phyloP scores from a whole-genome alignment of 2,329 filamentous ascomycete genomes.

The Camillea tinctor region DNA sequence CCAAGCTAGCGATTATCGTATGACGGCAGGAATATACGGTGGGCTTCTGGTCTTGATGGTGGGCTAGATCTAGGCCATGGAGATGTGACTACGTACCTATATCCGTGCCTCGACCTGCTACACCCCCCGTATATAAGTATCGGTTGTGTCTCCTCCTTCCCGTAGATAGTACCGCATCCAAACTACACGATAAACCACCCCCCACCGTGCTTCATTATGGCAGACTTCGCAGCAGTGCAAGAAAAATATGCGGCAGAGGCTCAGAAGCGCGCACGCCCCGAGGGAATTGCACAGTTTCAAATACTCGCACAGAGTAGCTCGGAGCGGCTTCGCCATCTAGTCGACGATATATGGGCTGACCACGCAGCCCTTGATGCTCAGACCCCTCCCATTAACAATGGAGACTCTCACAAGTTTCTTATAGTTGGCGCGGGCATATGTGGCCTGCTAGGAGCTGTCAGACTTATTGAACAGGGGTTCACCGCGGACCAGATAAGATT shows the following conservation, averaged over 20 bases:
- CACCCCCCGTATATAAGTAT: too few relatives aligned
- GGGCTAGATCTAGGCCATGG: too few relatives aligned
- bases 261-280: conserved; percentile 29
- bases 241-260: conserved; percentile 29
- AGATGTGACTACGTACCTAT: too few relatives aligned
- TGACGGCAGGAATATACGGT: too few relatives aligned
- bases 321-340: conserved; percentile 29
- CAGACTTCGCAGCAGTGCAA: conserved; percentile 23
- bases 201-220: conserved; percentile 13
- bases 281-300: conserved; percentile 27
- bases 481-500: conserved; percentile 39
- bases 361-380: conserved; percentile 30
- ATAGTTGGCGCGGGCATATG: conserved; percentile 30
- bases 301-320: conserved; percentile 22
- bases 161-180: too few relatives aligned
- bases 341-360: conserved; percentile 31
- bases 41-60: too few relatives aligned
- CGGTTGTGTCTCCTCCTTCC: too few relatives aligned
- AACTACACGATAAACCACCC: too few relatives aligned
- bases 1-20: too few relatives aligned
- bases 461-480: conserved; percentile 36
- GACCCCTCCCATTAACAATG: conserved; percentile 18
- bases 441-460: conserved; percentile 26
- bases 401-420: conserved; percentile 28
- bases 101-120: too few relatives aligned